These are phyloP conservation scores for Nemania abortiva DNA, from an alignment of 2,329 filamentous ascomycete species.

Conservation along the genomic window DNA sequence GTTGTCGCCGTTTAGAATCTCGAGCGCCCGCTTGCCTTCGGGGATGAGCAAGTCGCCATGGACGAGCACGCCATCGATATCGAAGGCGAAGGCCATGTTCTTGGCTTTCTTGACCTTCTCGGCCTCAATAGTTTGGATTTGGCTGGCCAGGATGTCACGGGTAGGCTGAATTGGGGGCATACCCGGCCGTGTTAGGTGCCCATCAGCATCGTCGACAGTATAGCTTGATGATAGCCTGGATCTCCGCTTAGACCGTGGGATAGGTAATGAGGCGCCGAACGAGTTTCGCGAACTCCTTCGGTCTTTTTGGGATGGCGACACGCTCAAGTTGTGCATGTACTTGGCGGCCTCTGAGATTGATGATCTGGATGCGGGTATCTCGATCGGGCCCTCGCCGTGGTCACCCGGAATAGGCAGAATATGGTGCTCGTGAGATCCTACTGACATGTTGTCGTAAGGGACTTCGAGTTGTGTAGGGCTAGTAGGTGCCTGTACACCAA, in stretches of 20 bases:
- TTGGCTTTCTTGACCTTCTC: constrained; percentile 77
- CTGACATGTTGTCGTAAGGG: constrained; percentile 24
- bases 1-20: constrained; percentile 80
- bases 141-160: constrained; percentile 75
- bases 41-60: constrained; percentile 78
- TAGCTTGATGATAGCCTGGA: constrained; percentile 74
- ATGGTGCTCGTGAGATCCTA: constrained; percentile 36
- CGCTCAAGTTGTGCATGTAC: constrained; percentile 80
- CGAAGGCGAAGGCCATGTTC: constrained; percentile 86
- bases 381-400: constrained; percentile 66
- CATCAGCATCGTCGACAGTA: constrained; percentile 58
- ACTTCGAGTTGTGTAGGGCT: constrained; percentile 38
- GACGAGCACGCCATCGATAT: constrained; percentile 81
- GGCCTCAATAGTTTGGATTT: constrained; percentile 75
- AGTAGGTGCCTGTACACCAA: constrained; percentile 56
- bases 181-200: constrained; percentile 62
- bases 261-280: constrained; percentile 78
- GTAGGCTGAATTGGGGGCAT: constrained; percentile 71
- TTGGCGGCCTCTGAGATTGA: constrained; percentile 75
- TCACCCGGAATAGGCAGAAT: constrained; percentile 59
- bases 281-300: constrained; percentile 79
- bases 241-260: constrained; percentile 76
- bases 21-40: constrained; percentile 73
- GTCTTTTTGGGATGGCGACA: constrained; percentile 75
- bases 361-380: constrained; percentile 76